These are phyloP conservation scores for Solanum chmielewskii DNA, from an alignment of 257 asterid species.

Conservation along the genomic window DNA sequence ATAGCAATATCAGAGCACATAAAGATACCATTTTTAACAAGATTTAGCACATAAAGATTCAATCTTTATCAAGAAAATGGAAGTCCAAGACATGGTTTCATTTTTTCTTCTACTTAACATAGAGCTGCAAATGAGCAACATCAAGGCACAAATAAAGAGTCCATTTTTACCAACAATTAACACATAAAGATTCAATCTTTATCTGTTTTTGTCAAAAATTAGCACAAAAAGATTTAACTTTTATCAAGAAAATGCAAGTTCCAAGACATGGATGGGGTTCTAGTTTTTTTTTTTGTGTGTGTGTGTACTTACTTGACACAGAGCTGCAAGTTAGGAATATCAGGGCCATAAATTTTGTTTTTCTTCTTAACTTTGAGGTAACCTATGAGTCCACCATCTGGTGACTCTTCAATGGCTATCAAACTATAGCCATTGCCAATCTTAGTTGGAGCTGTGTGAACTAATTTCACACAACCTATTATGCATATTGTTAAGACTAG, in stretches of 20 bases:
- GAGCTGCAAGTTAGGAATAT: conserved; percentile 77
- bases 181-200: neutral
- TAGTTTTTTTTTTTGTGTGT: neutral
- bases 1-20: neutral
- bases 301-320: conserved; percentile 53
- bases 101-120: conserved; percentile 22
- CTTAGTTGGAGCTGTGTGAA: conserved; percentile 23
- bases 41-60: neutral
- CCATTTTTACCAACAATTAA: neutral
- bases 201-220: neutral
- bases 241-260: neutral
- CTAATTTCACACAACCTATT: conserved; percentile 1
- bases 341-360: conserved; percentile 64
- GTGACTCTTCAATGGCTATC: conserved; percentile 50
- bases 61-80: neutral
- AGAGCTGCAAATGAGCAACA: conserved; percentile 64
- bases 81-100: neutral
- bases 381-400: conserved; percentile 72
- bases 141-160: conserved; percentile 64
- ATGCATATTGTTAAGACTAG: conserved; percentile 9
- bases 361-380: conserved; percentile 69
- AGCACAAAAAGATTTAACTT: conserved; percentile 5
- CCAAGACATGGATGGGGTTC: neutral
- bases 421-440: conserved; percentile 79
- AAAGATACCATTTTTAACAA: neutral